phyloP scores from a whole-genome alignment of 2,329 filamentous ascomycete genomes.

The Colletotrichum viniferum region DNA sequence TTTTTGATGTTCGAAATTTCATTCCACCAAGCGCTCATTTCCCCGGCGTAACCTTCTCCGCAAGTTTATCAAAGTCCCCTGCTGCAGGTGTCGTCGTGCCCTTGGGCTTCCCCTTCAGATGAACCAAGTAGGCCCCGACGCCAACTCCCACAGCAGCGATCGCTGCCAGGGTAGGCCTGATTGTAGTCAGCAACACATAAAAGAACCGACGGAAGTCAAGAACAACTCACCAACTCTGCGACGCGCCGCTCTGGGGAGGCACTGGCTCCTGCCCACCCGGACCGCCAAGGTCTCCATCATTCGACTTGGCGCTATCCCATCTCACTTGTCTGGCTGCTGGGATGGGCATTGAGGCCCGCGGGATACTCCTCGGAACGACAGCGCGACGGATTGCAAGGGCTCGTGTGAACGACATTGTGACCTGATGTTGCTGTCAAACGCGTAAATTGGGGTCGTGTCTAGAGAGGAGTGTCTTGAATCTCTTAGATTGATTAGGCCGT shows the following conservation, averaged over 20 bases:
- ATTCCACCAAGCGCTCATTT: background rate
- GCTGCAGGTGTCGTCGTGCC: background rate
- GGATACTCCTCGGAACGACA: background rate
- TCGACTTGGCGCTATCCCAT: background rate
- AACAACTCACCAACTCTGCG: constrained; percentile 6
- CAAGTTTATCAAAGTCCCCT: background rate
- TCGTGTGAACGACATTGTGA: background rate
- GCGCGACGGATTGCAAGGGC: background rate
- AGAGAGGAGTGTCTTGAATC: fast-evolving
- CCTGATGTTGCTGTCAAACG: background rate
- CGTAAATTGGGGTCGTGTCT: fast-evolving
- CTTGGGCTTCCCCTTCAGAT: constrained; percentile 11
- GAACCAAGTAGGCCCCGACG: constrained; percentile 7
- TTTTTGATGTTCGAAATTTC: background rate
- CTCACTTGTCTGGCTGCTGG: background rate
- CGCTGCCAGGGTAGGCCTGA: constrained; percentile 9
- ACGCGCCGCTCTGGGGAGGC: background rate
- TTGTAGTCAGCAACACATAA: background rate
- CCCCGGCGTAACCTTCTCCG: background rate
- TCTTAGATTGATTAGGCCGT: too few relatives aligned
- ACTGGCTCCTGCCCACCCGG: constrained; percentile 17
- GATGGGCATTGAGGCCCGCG: background rate
- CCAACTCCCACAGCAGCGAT: constrained; percentile 9
- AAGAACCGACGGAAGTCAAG: background rate
- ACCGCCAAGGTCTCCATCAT: constrained; percentile 16